Conservation (phyloP, 2,329 filamentous ascomycete species). For the Mycosphaerella sp. region DNA sequence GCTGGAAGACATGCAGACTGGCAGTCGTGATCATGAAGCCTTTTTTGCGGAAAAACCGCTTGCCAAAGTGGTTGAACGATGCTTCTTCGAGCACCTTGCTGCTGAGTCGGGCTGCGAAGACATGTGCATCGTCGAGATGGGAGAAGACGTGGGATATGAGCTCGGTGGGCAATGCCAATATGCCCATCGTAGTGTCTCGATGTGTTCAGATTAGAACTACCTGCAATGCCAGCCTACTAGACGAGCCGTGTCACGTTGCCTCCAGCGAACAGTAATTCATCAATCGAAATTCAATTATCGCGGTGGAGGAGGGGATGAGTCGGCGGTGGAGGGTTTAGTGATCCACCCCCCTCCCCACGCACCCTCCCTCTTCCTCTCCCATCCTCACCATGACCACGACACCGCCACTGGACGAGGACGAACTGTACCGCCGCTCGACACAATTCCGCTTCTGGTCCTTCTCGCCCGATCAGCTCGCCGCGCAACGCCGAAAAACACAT, state of each 20-base stretch:
- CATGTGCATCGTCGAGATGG: conserved; percentile 20
- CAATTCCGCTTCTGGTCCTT: conserved; percentile 94
- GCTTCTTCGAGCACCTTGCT: conserved; percentile 23
- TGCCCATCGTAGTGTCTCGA: not conserved
- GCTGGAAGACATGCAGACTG: conserved; percentile 22
- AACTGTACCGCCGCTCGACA: conserved; percentile 79
- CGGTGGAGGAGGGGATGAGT: not conserved
- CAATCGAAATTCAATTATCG: not conserved
- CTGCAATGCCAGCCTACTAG: too few species aligned
- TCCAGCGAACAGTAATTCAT: too few species aligned
- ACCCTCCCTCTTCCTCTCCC: not conserved
- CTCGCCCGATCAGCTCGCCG: conserved; percentile 63
- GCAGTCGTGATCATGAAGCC: conserved; percentile 30
- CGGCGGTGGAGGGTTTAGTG: not conserved
- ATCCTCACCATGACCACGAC: conserved; percentile 12
- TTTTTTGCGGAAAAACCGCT: conserved; percentile 32
- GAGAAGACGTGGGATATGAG: conserved; percentile 25
- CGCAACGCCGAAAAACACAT: conserved; percentile 74
- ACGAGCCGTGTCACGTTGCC: too few species aligned
- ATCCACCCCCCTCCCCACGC: too few species aligned
- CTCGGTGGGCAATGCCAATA: conserved; percentile 27
- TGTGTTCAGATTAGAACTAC: not conserved
- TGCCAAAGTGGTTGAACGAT: conserved; percentile 26
- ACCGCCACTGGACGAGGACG: conserved; percentile 68
- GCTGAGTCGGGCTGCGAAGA: conserved; percentile 23